Conservation (phyloP, 495 filamentous ascomycete species). For the Choiromyces venosus region DNA sequence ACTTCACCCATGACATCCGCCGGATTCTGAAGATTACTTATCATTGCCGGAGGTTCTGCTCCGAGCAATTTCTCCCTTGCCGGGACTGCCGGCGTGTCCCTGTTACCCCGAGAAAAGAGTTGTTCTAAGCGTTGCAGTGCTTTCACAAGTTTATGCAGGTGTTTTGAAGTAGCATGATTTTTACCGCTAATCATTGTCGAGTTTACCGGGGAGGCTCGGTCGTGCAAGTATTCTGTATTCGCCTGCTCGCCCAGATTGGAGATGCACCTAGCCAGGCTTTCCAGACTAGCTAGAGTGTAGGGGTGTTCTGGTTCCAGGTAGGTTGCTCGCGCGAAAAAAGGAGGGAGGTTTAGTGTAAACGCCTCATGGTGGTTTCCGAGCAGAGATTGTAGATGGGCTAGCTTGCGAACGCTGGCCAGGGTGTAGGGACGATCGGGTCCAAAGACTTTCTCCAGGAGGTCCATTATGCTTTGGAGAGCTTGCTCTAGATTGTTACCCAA, state of each 20-base stretch:
- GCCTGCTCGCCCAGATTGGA: constrained; percentile 23
- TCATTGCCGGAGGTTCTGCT: constrained; percentile 37
- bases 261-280: constrained; percentile 15
- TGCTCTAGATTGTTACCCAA: constrained; percentile 26
- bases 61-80: constrained; percentile 40
- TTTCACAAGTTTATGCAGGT: constrained; percentile 12
- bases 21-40: constrained; percentile 3
- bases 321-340: not conserved
- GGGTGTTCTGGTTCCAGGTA: constrained; percentile 17
- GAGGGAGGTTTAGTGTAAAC: not conserved
- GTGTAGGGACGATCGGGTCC: constrained; percentile 33
- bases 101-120: constrained; percentile 27
- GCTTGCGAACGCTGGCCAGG: constrained; percentile 20
- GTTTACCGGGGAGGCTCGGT: constrained; percentile 18
- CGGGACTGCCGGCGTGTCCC: constrained; percentile 31
- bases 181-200: constrained; percentile 29
- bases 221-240: constrained; percentile 31
- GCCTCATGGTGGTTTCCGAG: not conserved
- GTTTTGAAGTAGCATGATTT: too few species aligned
- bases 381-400: not conserved
- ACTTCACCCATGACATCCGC: constrained; percentile 8
- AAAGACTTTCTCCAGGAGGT: constrained; percentile 19
- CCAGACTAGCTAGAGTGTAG: constrained; percentile 15
- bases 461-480: constrained; percentile 11
- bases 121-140: constrained; percentile 6